Base-by-base conservation (phyloP, 129 eudicot genomes). In the Lonicera japonica region DNA sequence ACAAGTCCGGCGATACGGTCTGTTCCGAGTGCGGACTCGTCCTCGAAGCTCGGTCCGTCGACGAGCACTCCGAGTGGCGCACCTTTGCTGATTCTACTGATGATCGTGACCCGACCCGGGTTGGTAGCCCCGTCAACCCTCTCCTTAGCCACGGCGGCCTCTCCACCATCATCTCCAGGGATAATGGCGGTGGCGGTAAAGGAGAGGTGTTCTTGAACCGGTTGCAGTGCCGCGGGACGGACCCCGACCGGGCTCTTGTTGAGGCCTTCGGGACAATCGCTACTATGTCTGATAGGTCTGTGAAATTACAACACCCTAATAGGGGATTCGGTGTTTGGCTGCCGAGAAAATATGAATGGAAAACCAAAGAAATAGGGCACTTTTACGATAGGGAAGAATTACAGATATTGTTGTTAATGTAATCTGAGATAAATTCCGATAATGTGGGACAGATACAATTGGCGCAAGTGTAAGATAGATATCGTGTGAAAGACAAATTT, bases 1-100 rank as follows among this genome's bases (percentile, higher is more conserved):
- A 84, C 78, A 59, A 86, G 4, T 89, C 96, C 18, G 96, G 96
- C 14, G 96, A 88, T 69, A 81, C 89, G 22, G 86, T 88, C 51
- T 88, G 96, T 56, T 88, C 89, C 39, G 94, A 88, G 77, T 88
- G 94, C 55, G 96, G 96, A 0, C 83, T 88, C 64, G 96, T 88
- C 20, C 79, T 88, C 4, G 96, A 84, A 45, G 80, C 94, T 7
- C 80, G 75, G 53, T 88, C 89, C 5, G 82, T 88, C 45, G 96
- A 88, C 43, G 96, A 88, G 75, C 81, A 88, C 0, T 84, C 94
- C 25, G 96, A 88, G 77, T 88, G 96, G 96, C 71, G 94, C 4
- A 84, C 80, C 16, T 88, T 88, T 67, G 94, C 96, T 5, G 80
- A 88, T 55, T 91, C 81, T 23, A 73, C 89, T 2, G 76, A 74